A percentile compares a stretch with the other conserved stretches of the same genome.
Conservation (phyloP, 176 grass and related monocot genomes). For the Juncus inflexus region DNA sequence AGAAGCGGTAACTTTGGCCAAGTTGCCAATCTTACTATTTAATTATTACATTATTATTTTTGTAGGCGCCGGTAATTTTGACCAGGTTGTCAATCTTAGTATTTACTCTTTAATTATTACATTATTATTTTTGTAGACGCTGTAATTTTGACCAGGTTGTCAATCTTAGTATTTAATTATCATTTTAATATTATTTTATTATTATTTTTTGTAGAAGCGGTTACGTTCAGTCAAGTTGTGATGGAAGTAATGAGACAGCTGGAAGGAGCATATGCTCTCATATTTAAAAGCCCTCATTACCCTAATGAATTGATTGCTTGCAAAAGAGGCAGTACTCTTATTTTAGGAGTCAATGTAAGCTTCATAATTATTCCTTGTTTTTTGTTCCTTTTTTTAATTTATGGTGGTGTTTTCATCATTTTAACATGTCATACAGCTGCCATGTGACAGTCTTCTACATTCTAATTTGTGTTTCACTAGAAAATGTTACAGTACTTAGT, state of each 20-base stretch:
- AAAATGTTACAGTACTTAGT: too few species aligned
- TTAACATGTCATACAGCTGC: too few species aligned
- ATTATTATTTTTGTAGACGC: too few species aligned
- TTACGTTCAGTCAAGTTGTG: constrained; percentile 90
- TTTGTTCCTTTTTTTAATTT: too few species aligned
- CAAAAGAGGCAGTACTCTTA: constrained; percentile 73
- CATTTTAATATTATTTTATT: constrained; percentile 17
- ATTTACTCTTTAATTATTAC: neutral
- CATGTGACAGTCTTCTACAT: too few species aligned
- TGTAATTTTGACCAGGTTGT: too few species aligned
- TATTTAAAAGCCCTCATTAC: constrained; percentile 94
- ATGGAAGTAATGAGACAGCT: constrained; percentile 95
- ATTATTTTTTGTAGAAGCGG: constrained; percentile 41
- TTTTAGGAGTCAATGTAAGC: constrained; percentile 87
- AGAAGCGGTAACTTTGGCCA: too few species aligned
- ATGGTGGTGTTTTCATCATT: too few species aligned
- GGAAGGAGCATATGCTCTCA: constrained; percentile 93
- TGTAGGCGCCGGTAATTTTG: too few species aligned
- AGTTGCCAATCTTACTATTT: too few species aligned
- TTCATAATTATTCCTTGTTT: neutral
- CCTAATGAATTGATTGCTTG: constrained; percentile 86
- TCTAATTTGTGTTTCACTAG: too few species aligned
- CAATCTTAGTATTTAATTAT: constrained; percentile 10
- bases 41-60: too few species aligned
- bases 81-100: neutral